A percentile compares a stretch with the other conserved stretches of the same genome.
Conservation (phyloP, 352 stramenopile species). For the Stephanocyclus meneghinianus region DNA sequence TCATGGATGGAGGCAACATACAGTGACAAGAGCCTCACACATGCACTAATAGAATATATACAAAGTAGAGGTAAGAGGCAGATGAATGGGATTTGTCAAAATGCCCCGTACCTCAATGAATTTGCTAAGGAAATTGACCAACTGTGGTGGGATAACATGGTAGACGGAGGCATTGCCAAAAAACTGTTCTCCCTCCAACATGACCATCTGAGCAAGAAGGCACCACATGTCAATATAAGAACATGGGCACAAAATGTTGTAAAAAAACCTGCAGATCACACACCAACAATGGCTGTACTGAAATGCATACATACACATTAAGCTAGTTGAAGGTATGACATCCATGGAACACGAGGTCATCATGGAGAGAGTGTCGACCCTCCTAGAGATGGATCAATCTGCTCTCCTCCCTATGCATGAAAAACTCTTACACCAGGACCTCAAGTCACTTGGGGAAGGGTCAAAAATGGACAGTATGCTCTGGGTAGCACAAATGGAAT, state of each 20-base stretch:
- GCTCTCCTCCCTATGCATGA: too few relatives aligned
- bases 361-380: background rate
- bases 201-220: background rate
- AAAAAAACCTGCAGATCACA: background rate
- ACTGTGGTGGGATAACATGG: constrained; percentile 9
- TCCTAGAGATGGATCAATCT: too few relatives aligned
- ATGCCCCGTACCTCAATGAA: background rate
- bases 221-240: background rate
- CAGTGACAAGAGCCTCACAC: background rate
- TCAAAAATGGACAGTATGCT: too few relatives aligned
- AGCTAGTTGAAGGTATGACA: background rate
- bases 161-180: background rate
- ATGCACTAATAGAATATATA: background rate
- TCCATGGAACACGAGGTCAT: background rate
- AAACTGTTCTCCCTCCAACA: background rate
- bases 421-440: too few relatives aligned
- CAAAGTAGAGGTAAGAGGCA: background rate
- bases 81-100: background rate
- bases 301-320: background rate
- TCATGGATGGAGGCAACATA: background rate
- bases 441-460: too few relatives aligned
- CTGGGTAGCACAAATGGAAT: too few relatives aligned
- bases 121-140: background rate
- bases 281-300: background rate
- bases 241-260: background rate